Conservation (phyloP, 371 early-diverging fungal genomes). For the Mortierella sp. region DNA sequence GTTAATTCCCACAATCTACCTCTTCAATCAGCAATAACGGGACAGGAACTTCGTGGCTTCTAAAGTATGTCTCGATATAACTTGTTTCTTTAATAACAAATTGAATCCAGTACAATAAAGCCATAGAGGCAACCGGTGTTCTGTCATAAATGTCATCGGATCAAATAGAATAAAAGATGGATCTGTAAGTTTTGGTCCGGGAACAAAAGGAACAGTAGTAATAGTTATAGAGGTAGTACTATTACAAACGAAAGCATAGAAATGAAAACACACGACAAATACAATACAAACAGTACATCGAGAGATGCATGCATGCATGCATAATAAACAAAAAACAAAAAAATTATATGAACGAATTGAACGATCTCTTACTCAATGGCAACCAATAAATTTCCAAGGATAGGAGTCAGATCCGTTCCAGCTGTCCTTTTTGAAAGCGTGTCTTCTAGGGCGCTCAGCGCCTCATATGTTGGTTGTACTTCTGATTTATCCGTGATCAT, state of each 20-base stretch:
- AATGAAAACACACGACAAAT: neutral
- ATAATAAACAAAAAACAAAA: neutral
- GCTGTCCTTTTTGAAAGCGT: conserved; percentile 52
- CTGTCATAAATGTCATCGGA: conserved; percentile 34
- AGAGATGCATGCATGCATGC: neutral
- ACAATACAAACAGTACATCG: neutral
- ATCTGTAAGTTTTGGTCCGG: neutral
- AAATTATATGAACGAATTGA: neutral
- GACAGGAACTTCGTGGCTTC: conserved; percentile 68
- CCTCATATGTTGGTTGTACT: conserved; percentile 46
- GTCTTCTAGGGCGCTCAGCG: conserved; percentile 41
- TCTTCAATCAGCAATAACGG: conserved; percentile 75
- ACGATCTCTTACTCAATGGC: conserved; percentile 46
- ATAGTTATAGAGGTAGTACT: neutral
- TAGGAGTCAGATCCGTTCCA: conserved; percentile 54
- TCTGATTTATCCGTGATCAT: conserved; percentile 40
- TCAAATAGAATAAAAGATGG: conserved; percentile 3
- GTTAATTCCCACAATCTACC: conserved; percentile 20
- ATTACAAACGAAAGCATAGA: neutral
- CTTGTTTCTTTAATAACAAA: conserved; percentile 69
- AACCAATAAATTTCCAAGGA: conserved; percentile 42
- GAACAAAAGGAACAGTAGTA: neutral
- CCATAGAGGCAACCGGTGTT: conserved; percentile 67
- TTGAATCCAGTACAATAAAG: conserved; percentile 74
- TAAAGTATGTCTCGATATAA: conserved; percentile 77